Conservation (phyloP, 495 filamentous ascomycete genomes). For the Penicillium paradoxum region DNA sequence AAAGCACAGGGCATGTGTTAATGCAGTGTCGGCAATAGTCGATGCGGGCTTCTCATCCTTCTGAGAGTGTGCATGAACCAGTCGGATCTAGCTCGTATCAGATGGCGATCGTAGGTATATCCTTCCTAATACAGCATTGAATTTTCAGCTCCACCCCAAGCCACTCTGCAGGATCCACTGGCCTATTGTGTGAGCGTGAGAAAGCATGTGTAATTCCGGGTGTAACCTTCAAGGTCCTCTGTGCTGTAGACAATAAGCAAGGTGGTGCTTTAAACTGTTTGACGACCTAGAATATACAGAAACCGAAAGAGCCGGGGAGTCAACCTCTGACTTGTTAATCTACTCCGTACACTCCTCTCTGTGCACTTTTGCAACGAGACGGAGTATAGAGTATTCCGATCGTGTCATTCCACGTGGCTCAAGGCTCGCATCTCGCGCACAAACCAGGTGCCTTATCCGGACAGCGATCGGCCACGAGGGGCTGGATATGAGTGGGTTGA, state of each 20-base stretch:
- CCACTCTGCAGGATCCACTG: neutral
- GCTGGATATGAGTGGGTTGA: neutral
- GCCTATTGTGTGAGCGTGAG: neutral
- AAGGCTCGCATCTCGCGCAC: neutral
- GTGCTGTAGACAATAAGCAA: neutral
- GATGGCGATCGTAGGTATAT: constrained; percentile 10
- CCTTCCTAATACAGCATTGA: constrained; percentile 10
- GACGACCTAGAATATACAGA: no score
- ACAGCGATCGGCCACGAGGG: constrained; percentile 7
- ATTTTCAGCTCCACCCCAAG: neutral
- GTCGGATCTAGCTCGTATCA: neutral
- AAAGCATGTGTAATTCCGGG: neutral
- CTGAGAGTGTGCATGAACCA: neutral
- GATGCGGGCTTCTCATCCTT: neutral
- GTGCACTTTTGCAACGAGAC: no score
- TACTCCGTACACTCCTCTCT: neutral
- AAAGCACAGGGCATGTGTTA: neutral
- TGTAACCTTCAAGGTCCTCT: neutral
- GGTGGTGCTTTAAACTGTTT: no score
- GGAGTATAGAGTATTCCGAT: neutral
- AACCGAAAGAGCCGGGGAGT: no score
- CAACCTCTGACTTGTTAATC: no score
- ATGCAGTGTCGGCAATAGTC: neutral
- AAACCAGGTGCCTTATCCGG: neutral
- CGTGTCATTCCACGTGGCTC: neutral